phyloP scores from a whole-genome alignment of 805 yeast genomes.

The Cyberlindnera mississippiensis region DNA sequence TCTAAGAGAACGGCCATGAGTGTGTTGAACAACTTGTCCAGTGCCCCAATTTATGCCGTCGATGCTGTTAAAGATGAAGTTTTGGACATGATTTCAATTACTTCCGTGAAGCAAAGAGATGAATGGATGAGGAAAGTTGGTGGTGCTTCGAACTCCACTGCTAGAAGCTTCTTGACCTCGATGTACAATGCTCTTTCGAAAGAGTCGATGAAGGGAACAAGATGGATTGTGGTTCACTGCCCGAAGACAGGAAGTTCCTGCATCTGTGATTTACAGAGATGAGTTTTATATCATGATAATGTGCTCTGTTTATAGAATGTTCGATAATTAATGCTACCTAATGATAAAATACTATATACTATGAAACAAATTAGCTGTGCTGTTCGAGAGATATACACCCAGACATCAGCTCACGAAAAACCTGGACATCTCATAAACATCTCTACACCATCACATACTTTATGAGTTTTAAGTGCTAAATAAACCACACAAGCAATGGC shows the following conservation, averaged over 20 bases:
- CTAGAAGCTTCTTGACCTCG: slow-evolving; percentile 73
- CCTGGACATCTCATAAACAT: no score
- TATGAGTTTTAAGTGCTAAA: no score
- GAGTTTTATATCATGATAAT: no score
- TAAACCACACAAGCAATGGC: no score
- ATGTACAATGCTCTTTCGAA: slow-evolving; percentile 69
- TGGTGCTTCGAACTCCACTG: slow-evolving; percentile 71
- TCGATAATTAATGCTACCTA: no score
- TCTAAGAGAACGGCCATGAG: slow-evolving; percentile 57
- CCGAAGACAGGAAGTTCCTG: slow-evolving; percentile 72
- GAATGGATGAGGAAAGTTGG: slow-evolving; percentile 79
- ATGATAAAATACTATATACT: no score
- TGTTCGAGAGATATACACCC: no score
- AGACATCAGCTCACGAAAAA: no score
- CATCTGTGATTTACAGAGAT: slow-evolving; percentile 60
- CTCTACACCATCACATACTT: no score
- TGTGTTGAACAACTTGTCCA: slow-evolving; percentile 50
- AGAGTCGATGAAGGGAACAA: slow-evolving; percentile 67
- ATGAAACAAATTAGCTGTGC: no score
- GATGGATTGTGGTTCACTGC: slow-evolving; percentile 74
- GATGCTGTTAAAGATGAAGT: slow-evolving; percentile 81
- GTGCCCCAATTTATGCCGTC: slow-evolving; percentile 71
- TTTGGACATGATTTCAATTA: slow-evolving; percentile 73
- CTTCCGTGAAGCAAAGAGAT: slow-evolving; percentile 71
- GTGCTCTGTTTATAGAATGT: no score